phyloP scores from a whole-genome alignment of 1,284 basidiomycete species.

The Ceratobasidium sp. region DNA sequence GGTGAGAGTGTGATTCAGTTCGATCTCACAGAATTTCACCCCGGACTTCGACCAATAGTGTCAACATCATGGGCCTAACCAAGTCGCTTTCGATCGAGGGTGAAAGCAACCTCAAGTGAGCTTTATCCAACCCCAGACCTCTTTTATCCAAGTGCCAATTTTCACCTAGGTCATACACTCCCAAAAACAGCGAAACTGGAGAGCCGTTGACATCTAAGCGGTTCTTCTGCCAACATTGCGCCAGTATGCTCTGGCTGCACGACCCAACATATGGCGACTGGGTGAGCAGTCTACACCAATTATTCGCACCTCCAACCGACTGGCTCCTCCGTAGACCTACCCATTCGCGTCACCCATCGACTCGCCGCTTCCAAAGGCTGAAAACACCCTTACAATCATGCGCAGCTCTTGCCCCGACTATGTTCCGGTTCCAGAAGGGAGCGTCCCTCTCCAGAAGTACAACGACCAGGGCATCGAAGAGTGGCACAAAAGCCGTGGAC shows the following conservation, averaged over 20 bases:
- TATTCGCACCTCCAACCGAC: neutral
- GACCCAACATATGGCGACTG: constrained; percentile 40
- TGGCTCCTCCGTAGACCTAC: constrained; percentile 10
- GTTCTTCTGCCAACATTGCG: constrained; percentile 41
- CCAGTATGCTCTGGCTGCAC: constrained; percentile 41
- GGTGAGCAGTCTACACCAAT: neutral
- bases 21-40: neutral
- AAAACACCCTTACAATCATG: constrained; percentile 35
- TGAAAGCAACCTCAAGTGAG: constrained; percentile 29
- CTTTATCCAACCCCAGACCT: neutral
- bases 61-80: constrained; percentile 39
- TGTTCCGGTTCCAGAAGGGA: constrained; percentile 32
- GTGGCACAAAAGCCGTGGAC: constrained; percentile 33
- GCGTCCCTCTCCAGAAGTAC: constrained; percentile 10
- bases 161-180: constrained; percentile 19
- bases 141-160: neutral
- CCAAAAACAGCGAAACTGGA: constrained; percentile 34
- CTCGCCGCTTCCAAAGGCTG: constrained; percentile 30
- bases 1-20: neutral
- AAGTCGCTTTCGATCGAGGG: constrained; percentile 39
- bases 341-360: constrained; percentile 40
- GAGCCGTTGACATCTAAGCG: constrained; percentile 34
- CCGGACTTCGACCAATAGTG: neutral
- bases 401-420: constrained; percentile 38
- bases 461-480: constrained; percentile 30